Percentiles rank a stretch among this genome's conserved stretches.
These are phyloP conservation scores for Camellia japonica DNA, from an alignment of 148 eudicot genomes.

Conservation along the genomic window DNA sequence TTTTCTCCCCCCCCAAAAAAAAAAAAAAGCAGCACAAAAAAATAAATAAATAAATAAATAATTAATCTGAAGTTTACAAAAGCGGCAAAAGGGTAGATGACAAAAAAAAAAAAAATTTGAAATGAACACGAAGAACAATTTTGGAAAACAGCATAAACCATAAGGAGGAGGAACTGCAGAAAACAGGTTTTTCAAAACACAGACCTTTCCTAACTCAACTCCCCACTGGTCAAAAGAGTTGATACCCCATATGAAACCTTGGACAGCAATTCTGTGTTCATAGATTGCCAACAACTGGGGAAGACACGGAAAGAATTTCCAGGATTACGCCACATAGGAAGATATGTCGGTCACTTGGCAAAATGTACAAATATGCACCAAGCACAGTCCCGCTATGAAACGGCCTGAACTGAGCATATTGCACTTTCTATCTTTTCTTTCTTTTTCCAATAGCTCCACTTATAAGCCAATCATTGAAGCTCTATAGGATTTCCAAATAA, in stretches of 20 bases:
- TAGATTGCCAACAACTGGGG: slow-evolving; percentile 83
- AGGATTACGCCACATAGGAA: neutral
- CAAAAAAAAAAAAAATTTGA: neutral
- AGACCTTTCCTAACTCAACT: slow-evolving; percentile 95
- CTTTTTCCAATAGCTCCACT: too few species aligned
- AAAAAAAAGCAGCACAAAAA: neutral
- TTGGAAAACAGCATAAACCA: neutral
- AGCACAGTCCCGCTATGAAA: neutral
- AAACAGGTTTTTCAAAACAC: neutral
- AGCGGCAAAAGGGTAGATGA: neutral
- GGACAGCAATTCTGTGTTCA: slow-evolving; percentile 53
- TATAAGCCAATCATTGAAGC: neutral
- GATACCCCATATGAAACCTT: slow-evolving; percentile 63
- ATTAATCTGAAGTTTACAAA: neutral
- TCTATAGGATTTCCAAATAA: too few species aligned
- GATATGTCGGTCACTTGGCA: neutral
- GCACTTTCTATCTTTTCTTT: too few species aligned
- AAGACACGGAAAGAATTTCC: slow-evolving; percentile 7
- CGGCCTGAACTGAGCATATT: neutral
- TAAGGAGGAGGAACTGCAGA: neutral
- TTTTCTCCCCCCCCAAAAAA: too few species aligned
- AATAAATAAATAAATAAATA: too few species aligned
- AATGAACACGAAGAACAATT: neutral
- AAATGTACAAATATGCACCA: neutral
- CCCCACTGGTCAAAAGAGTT: slow-evolving; percentile 99